phyloP scores from a whole-genome alignment of 192 early-diverging fungal species.

The Rhizophagus sp. region DNA sequence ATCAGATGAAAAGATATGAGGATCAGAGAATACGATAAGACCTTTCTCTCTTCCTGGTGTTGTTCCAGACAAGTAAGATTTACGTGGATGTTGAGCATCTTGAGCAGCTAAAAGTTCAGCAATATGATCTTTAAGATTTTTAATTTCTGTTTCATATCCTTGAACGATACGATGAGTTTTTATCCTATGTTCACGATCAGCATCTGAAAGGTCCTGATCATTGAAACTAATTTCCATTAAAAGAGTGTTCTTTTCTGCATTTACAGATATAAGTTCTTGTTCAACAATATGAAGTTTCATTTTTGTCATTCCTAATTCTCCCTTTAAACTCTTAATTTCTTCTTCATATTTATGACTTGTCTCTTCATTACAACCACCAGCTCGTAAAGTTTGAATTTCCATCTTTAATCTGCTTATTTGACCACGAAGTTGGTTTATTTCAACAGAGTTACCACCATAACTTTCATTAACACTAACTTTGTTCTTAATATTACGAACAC shows the following conservation, averaged over 20 bases:
- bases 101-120: too few species aligned
- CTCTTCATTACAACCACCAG: too few species aligned
- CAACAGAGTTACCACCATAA: conserved; percentile 28
- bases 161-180: too few species aligned
- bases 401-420: conserved; percentile 29
- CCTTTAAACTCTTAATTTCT: conserved; percentile 17
- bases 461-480: conserved; percentile 2
- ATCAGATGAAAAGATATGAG: too few species aligned
- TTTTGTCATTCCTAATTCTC: conserved; percentile 48
- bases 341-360: too few species aligned
- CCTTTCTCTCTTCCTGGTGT: too few species aligned
- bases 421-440: too few species aligned
- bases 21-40: too few species aligned
- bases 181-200: conserved; percentile 38
- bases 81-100: not conserved
- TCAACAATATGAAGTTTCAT: conserved; percentile 47
- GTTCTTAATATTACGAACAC: conserved; percentile 68
- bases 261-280: conserved; percentile 42
- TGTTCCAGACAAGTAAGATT: conserved; percentile 12
- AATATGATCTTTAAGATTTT: too few species aligned
- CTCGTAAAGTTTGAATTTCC: conserved; percentile 39
- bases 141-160: too few species aligned
- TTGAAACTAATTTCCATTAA: conserved; percentile 49
- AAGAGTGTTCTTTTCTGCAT: conserved; percentile 54
- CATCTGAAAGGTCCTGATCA: conserved; percentile 40